Percentiles rank a stretch among this genome's conserved stretches.
Conservation (phyloP, 768 basidiomycete genomes). For the Chalciporus sphaerocephalus region DNA sequence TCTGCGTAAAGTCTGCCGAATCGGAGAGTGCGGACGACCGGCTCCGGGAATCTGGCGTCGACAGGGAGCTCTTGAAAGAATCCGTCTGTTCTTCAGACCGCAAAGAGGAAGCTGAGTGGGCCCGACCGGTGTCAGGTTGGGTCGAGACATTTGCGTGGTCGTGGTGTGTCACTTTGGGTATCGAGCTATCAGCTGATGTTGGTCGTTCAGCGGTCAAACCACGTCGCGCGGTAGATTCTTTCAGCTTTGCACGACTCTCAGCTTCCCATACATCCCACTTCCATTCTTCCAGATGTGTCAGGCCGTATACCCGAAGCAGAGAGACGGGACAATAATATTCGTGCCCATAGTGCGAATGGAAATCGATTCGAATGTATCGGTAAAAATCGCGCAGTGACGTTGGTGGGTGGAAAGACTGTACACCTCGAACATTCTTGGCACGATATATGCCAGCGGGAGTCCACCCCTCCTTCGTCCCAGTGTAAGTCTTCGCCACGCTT, state of each 20-base stretch:
- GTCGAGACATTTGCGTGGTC: constrained; percentile 5
- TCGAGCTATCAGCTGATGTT: not conserved
- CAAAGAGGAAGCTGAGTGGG: not conserved
- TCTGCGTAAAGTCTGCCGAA: not conserved
- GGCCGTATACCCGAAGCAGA: constrained; percentile 87
- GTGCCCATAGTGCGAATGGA: constrained; percentile 86
- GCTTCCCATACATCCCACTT: constrained; percentile 85
- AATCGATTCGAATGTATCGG: constrained; percentile 90
- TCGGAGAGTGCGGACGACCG: not conserved
- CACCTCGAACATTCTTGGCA: constrained; percentile 87
- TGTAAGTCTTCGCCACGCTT: constrained; percentile 80
- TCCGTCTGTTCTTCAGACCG: not conserved
- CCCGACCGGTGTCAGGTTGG: not conserved
- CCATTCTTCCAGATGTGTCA: constrained; percentile 95
- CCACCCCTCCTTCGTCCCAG: constrained; percentile 59
- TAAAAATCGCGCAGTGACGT: constrained; percentile 78
- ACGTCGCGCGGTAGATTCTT: constrained; percentile 23
- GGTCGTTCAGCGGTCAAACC: constrained; percentile 23
- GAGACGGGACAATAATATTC: constrained; percentile 97
- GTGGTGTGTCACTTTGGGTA: not conserved
- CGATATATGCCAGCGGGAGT: constrained; percentile 69
- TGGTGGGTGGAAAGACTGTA: constrained; percentile 83
- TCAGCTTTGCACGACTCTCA: constrained; percentile 52
- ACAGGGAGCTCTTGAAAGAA: not conserved
- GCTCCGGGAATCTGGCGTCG: not conserved